A percentile compares a stretch with the other conserved stretches of the same genome.
Conservation (phyloP, 179 eudicot genomes). For the Pouteria campechiana region DNA sequence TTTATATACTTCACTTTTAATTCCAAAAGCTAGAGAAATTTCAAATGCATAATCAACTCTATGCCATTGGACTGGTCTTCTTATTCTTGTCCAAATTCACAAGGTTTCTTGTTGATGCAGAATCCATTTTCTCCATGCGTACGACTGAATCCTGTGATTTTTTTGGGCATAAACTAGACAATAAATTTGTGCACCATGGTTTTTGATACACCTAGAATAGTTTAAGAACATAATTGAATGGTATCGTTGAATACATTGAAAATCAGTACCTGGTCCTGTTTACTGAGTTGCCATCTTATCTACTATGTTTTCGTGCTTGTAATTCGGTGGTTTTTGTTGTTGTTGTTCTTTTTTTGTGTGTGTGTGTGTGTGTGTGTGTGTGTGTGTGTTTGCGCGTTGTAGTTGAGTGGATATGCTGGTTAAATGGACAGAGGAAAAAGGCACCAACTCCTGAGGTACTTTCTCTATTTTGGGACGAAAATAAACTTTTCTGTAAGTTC, state of each 20-base stretch:
- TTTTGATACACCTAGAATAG: background rate
- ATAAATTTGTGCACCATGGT: no score
- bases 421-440: slow-evolving; percentile 84
- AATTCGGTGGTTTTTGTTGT: background rate
- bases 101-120: background rate
- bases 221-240: background rate
- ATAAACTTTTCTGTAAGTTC: no score
- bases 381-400: slow-evolving; percentile 12
- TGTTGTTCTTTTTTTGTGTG: background rate
- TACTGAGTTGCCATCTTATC: background rate
- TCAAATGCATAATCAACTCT: no score
- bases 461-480: slow-evolving; percentile 3
- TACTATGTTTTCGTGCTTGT: no score
- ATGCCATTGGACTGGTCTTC: no score
- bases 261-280: background rate
- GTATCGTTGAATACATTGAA: background rate
- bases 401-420: slow-evolving; percentile 99
- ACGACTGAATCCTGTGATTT: no score
- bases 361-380: background rate
- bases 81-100: background rate
- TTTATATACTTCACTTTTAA: no score
- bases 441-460: slow-evolving; percentile 92
- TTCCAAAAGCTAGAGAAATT: no score
- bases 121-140: background rate
- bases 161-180: no score